Conservation (phyloP, 2,329 filamentous ascomycete species). For the Aotearoamyces nothofagi region DNA sequence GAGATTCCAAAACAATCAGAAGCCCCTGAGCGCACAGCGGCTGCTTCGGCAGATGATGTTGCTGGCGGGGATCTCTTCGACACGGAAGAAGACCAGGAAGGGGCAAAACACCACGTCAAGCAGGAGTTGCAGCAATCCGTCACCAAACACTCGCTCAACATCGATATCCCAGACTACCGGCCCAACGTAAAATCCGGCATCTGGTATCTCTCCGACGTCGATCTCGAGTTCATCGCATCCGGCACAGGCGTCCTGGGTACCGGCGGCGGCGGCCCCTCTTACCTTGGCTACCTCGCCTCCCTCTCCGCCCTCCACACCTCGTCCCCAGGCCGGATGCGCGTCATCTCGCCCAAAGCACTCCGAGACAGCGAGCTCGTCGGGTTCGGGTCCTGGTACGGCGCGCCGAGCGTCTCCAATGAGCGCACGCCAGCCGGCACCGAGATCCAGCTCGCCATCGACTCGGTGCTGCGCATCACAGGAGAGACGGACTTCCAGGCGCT, state of each 20-base stretch:
- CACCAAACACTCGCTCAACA: slow-evolving; percentile 8
- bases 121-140: slow-evolving; percentile 3
- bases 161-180: slow-evolving; percentile 18
- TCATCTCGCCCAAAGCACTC: slow-evolving; percentile 23
- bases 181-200: slow-evolving; percentile 18
- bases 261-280: slow-evolving; percentile 25
- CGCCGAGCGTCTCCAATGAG: slow-evolving; percentile 1
- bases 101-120: slow-evolving; percentile 3
- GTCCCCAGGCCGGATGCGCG: slow-evolving; percentile 21
- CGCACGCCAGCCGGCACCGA: slow-evolving; percentile 22
- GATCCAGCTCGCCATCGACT: slow-evolving; percentile 22
- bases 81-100: slow-evolving; percentile 3
- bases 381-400: background rate
- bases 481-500: slow-evolving; percentile 20
- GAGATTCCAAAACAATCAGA: slow-evolving; percentile 5
- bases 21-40: too few species aligned
- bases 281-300: slow-evolving; percentile 29
- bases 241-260: slow-evolving; percentile 23
- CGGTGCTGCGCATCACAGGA: slow-evolving; percentile 19
- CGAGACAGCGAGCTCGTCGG: slow-evolving; percentile 13
- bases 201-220: slow-evolving; percentile 23
- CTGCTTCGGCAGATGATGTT: slow-evolving; percentile 1
- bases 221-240: slow-evolving; percentile 22
- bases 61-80: background rate
- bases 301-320: slow-evolving; percentile 22